Conservation (phyloP, 768 basidiomycete genomes). For the Phylloporus rhodoxanthus region DNA sequence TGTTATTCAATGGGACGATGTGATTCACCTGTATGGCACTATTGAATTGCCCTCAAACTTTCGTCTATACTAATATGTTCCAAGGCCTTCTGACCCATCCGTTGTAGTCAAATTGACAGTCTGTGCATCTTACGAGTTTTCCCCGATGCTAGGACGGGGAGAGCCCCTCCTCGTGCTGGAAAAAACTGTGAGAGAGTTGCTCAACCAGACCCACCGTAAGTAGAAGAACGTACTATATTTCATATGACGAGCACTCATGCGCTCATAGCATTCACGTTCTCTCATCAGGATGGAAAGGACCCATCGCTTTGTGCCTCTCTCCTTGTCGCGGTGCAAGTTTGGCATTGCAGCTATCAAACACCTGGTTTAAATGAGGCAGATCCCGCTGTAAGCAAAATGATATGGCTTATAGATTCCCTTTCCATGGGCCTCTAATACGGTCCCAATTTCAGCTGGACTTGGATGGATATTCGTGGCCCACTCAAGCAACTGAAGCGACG, state of each 20-base stretch:
- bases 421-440: no score
- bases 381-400: neutral
- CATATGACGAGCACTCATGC: no score
- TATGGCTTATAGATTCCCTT: no score
- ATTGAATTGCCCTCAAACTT: neutral
- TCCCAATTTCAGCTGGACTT: no score
- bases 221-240: no score
- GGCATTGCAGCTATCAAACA: neutral
- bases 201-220: no score
- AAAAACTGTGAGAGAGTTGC: neutral
- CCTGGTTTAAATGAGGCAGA: neutral
- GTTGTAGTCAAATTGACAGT: neutral
- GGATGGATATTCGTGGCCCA: neutral
- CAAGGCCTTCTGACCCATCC: constrained; percentile 4
- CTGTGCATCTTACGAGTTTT: constrained; percentile 5
- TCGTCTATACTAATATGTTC: neutral
- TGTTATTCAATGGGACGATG: constrained; percentile 12
- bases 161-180: constrained; percentile 1
- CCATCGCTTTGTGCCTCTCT: neutral
- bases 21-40: constrained; percentile 5
- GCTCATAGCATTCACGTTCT: neutral
- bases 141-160: constrained; percentile 8
- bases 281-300: neutral
- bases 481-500: neutral
- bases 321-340: neutral